Conservation (phyloP, 768 basidiomycete species). For the Xerocomellus chrysenteron region DNA sequence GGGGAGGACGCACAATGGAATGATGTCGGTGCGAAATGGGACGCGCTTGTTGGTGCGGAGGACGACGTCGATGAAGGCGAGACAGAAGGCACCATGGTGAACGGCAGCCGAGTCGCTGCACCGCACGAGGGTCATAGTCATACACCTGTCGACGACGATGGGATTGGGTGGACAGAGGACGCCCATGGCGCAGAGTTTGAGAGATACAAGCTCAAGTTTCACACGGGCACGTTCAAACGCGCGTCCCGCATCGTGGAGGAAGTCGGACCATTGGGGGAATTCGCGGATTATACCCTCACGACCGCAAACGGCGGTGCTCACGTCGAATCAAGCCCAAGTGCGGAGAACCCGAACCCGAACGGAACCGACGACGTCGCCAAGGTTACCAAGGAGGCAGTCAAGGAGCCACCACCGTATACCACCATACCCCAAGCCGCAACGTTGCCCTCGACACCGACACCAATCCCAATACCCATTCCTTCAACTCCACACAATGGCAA, state of each 20-base stretch:
- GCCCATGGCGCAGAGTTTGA: slow-evolving; percentile 37
- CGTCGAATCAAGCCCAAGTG: neutral
- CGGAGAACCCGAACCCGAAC: neutral
- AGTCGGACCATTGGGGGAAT: slow-evolving; percentile 47
- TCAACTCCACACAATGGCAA: neutral
- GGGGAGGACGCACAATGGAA: slow-evolving; percentile 44
- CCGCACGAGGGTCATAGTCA: neutral
- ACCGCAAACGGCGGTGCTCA: neutral
- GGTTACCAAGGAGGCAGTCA: slow-evolving; percentile 3
- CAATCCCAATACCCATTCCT: slow-evolving; percentile 11
- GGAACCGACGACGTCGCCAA: neutral
- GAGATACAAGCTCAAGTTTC: slow-evolving; percentile 19
- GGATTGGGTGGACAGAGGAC: slow-evolving; percentile 54
- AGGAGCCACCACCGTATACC: slow-evolving; percentile 3
- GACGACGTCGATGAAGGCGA: slow-evolving; percentile 26
- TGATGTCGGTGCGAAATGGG: slow-evolving; percentile 56
- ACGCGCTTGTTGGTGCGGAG: slow-evolving; percentile 39
- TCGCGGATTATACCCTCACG: slow-evolving; percentile 30
- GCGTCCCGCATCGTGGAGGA: slow-evolving; percentile 32
- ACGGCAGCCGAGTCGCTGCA: neutral
- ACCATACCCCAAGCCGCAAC: slow-evolving; percentile 3
- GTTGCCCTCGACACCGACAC: neutral
- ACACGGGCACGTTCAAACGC: slow-evolving; percentile 12
- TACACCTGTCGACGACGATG: slow-evolving; percentile 29
- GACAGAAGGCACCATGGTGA: slow-evolving; percentile 6